Evolutionary conservation across 768 basidiomycete species (phyloP), one percentile per base, ranked within the genome.

Genomic region (Dentipellis sp.): DNA sequence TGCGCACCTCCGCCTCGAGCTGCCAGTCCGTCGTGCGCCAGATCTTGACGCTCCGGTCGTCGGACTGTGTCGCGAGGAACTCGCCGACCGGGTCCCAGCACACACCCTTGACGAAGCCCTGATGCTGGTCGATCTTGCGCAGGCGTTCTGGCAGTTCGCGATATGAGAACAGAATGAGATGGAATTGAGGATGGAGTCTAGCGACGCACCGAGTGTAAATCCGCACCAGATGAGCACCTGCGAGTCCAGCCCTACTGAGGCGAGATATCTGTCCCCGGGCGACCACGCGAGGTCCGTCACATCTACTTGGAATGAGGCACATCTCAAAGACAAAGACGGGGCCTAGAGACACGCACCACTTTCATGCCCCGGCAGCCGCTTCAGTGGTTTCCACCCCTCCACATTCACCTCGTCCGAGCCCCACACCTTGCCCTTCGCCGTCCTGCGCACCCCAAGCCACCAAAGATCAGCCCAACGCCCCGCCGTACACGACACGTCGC

Each of bases 51-150:
- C 92, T 86, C 67, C 90, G 83, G 71, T 99, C 97, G 70, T 97
- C 95, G 22, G 94, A 94, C 72, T 95, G 84, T 42, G 95, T 97
- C n/a, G 97, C 95, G 59, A 99, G 82, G 66, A 86, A 97, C 71
- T 97, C 90, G 48, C 97, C 97, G 2, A 94, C 95, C 3, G 97
- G 97, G 72, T 99, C 97, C 85, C 95, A 99, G 66, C 92, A 94
- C 51, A 99, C 91, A 57, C 97, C 97, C 71, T 99, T 98, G 64
- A 99, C 94, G 69, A 97, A 97, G 2, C 94, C 95, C 64, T 91
- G 85, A 66, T 98, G 97, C 56, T 82, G 82, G 57, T 91, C 89
- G 6, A 99, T 79, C 68, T 86, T 91, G 39, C 80, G 77, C 55
- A 97, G 68, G 11, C 88, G 85, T 63, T 94, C 94, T 97, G 52